phyloP scores from a whole-genome alignment of 163 green algal species.

The Prototheca wickerhamii region DNA sequence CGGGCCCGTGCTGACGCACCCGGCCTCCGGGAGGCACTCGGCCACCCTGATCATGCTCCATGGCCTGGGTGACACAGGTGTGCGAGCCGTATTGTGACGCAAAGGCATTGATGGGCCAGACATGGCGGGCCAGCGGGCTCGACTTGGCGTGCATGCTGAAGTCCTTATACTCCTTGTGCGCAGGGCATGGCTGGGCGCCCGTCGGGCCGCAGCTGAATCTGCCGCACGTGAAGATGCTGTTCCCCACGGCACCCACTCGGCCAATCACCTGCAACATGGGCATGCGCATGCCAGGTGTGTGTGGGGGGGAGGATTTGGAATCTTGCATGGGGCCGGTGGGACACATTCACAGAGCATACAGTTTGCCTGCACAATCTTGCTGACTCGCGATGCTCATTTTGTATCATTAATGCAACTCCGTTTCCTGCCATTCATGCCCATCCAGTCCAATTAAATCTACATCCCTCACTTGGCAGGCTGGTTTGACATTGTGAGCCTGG shows the following conservation, averaged over 20 bases:
- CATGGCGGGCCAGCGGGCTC: constrained; percentile 1
- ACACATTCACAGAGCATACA: constrained; percentile 21
- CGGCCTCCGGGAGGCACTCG: not conserved
- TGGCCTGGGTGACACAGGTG: constrained; percentile 54
- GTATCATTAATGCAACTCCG: not conserved
- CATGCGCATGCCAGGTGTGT: constrained; percentile 34
- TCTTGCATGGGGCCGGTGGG: constrained; percentile 15
- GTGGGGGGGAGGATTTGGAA: too few species aligned
- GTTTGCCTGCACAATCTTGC: not conserved
- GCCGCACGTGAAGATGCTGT: constrained; percentile 50
- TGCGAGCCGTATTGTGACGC: constrained; percentile 25
- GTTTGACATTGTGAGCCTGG: constrained; percentile 35
- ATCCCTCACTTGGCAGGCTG: constrained; percentile 16
- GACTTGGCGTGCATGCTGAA: not conserved
- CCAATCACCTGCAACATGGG: constrained; percentile 51
- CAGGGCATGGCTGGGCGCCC: constrained; percentile 25
- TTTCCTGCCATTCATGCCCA: not conserved
- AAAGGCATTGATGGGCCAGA: constrained; percentile 17
- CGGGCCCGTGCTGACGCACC: not conserved
- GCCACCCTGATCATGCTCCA: constrained; percentile 42
- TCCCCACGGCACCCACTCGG: constrained; percentile 39
- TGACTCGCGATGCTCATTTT: too few species aligned
- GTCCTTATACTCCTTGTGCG: not conserved
- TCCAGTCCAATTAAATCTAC: not conserved
- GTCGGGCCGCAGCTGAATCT: constrained; percentile 23